Percentiles rank a stretch among this genome's conserved stretches.
Conservation (phyloP, 768 basidiomycete species). For the Collybia sordida region DNA sequence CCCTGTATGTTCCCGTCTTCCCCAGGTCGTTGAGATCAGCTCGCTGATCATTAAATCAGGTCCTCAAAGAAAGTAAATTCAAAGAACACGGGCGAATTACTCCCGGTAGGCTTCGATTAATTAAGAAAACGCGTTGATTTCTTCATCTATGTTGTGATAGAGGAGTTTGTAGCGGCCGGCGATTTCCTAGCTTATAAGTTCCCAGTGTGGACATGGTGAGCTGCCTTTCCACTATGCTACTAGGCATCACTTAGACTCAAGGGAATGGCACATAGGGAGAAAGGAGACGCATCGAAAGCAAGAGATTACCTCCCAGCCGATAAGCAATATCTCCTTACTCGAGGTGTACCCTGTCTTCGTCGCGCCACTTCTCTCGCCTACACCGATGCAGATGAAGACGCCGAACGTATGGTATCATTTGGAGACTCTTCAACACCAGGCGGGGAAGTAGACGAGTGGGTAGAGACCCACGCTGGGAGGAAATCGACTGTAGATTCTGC, state of each 20-base stretch:
- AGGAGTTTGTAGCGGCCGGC: slow-evolving; percentile 98
- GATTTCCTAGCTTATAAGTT: slow-evolving; percentile 99
- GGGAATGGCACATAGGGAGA: slow-evolving; percentile 62
- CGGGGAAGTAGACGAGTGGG: slow-evolving; percentile 87
- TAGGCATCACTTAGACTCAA: too few species aligned
- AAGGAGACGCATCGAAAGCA: slow-evolving; percentile 80
- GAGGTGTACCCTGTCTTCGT: slow-evolving; percentile 95
- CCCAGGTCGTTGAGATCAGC: slow-evolving; percentile 23
- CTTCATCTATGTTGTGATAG: slow-evolving; percentile 36
- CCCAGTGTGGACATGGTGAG: slow-evolving; percentile 95
- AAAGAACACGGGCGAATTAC: slow-evolving; percentile 97
- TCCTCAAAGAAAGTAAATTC: slow-evolving; percentile 97
- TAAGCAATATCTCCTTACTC: slow-evolving; percentile 95
- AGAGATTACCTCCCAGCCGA: slow-evolving; percentile 93
- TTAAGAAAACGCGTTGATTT: slow-evolving; percentile 13
- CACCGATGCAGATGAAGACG: slow-evolving; percentile 95
- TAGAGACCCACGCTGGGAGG: slow-evolving; percentile 93
- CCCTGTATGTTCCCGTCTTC: slow-evolving; percentile 47
- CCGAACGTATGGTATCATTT: slow-evolving; percentile 87
- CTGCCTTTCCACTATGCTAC: slow-evolving; percentile 6
- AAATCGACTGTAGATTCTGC: slow-evolving; percentile 50
- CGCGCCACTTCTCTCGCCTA: slow-evolving; percentile 91
- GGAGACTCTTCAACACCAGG: slow-evolving; percentile 58
- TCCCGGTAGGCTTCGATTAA: slow-evolving; percentile 58
- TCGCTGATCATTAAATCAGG: slow-evolving; percentile 50